These are phyloP conservation scores for Ambrosiella cleistominuta DNA, from an alignment of 2,329 filamentous ascomycete species.

Conservation along the genomic window DNA sequence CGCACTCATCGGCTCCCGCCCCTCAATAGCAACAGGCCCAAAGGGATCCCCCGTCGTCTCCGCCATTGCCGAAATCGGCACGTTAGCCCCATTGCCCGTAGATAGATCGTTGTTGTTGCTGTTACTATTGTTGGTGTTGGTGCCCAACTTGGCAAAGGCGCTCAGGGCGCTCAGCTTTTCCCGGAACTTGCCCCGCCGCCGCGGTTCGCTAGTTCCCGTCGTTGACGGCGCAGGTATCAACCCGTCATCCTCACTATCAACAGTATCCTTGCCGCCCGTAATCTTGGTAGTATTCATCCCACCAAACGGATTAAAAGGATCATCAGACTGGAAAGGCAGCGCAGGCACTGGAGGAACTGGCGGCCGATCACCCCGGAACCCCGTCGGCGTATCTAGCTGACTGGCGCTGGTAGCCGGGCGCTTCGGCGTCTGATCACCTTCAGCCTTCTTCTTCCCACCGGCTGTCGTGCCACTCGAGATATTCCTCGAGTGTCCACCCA, in stretches of 20 bases:
- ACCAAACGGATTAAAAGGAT: slow-evolving; percentile 5
- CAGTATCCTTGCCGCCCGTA: slow-evolving; percentile 16
- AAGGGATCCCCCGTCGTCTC: background rate
- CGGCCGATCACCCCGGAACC: background rate
- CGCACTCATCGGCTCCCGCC: background rate
- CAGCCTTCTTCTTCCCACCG: background rate
- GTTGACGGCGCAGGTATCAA: slow-evolving; percentile 10
- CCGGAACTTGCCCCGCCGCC: slow-evolving; percentile 6
- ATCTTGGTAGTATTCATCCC: slow-evolving; percentile 14
- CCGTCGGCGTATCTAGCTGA: slow-evolving; percentile 11
- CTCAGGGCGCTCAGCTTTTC: slow-evolving; percentile 8
- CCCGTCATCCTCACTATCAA: background rate
- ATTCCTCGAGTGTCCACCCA: slow-evolving; percentile 13
- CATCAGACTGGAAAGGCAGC: background rate
- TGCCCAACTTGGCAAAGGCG: slow-evolving; percentile 10
- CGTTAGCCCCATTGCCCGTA: background rate
- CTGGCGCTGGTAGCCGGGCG: slow-evolving; percentile 21
- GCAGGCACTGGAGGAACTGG: background rate
- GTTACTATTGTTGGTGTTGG: no score
- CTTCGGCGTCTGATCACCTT: slow-evolving; percentile 11
- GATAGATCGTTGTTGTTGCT: no score
- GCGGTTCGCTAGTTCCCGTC: slow-evolving; percentile 21
- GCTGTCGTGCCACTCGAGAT: background rate
- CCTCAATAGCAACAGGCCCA: no score
- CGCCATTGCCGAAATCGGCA: background rate